Evolutionary conservation across 805 yeast species (phyloP), one percentile per base, ranked within the genome.

Genomic region (Saccharomycopsis olivae): DNA sequence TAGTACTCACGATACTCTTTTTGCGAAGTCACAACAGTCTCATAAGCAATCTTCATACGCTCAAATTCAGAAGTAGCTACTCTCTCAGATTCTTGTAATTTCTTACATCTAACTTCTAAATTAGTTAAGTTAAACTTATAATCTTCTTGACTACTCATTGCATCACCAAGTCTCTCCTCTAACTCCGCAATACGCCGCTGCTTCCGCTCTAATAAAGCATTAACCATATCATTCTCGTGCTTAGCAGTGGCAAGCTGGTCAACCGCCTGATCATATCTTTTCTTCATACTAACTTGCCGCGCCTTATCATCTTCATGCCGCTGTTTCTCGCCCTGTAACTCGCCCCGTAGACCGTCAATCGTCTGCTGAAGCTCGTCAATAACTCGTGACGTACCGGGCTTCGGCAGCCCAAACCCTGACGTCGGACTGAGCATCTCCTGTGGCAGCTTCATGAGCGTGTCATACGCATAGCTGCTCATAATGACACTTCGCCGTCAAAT

Each of bases 191-290:
- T 69, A 39, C 84, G 64, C 38, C 88, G 65, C 50, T 81, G 86
- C 51, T 82, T 81, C 38, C 94, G 63, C 46, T 70, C 73, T 43
- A 84, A 59, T 47, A 82, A 60, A 1, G 86, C 75, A 51, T 71
- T 78, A 32, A 80, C 65, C 62, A 78, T 78, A 47, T 82, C 87
- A 50, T 78, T 78, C 51, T 85, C 89, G 55, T 81, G 88, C 56
- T 79, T 79, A 29, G 81, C 64, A 47, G 76, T 77, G 23, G 85
- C 74, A 45, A 78, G 57, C 56, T 77, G 82, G 50, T 78, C 85
- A 27, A 74, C 66, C 39, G 71, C 61, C 40, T 68, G 61, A 49
- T 71, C 76, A 50, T 76, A 62, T 57, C 73, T 65, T 51, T 66
- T 58, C 47, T 66, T 49, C 39, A 67, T 51, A 21, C 66, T 59